These are phyloP conservation scores for Amanita thiersii DNA, from an alignment of 768 basidiomycete genomes.

Conservation along the genomic window DNA sequence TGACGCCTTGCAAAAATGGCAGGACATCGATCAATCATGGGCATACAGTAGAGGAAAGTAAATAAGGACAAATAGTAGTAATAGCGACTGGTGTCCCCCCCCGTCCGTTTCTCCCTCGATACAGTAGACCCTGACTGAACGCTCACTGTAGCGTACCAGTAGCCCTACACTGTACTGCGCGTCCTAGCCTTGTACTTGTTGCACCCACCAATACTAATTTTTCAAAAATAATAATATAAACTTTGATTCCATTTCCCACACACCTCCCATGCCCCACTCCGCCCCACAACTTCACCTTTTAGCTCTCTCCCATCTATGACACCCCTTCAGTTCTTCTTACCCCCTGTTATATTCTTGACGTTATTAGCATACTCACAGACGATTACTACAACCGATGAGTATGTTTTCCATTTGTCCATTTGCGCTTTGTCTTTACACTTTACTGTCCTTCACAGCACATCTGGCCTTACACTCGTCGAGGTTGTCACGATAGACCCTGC, in stretches of 20 bases:
- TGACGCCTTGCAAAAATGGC: constrained; percentile 11
- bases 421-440: neutral
- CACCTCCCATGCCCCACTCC: too few relatives aligned
- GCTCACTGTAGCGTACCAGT: too few relatives aligned
- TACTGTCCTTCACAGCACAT: constrained; percentile 15
- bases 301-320: constrained; percentile 1
- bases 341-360: constrained; percentile 13
- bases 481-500: constrained; percentile 30
- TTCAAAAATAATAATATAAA: too few relatives aligned
- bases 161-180: too few relatives aligned
- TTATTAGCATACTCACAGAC: constrained; percentile 34
- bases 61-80: constrained; percentile 2
- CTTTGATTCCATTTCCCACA: too few relatives aligned
- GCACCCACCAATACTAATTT: too few relatives aligned
- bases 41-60: neutral
- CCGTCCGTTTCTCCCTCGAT: too few relatives aligned
- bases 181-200: too few relatives aligned
- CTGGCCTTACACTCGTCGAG: constrained; percentile 45
- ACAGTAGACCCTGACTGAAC: too few relatives aligned
- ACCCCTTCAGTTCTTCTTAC: constrained; percentile 8
- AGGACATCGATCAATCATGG: constrained; percentile 7
- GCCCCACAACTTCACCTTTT: too few relatives aligned
- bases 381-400: constrained; percentile 39
- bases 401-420: constrained; percentile 15
- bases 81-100: too few relatives aligned